Conservation (phyloP, 148 eudicot species). For the Agrostemma githago region DNA sequence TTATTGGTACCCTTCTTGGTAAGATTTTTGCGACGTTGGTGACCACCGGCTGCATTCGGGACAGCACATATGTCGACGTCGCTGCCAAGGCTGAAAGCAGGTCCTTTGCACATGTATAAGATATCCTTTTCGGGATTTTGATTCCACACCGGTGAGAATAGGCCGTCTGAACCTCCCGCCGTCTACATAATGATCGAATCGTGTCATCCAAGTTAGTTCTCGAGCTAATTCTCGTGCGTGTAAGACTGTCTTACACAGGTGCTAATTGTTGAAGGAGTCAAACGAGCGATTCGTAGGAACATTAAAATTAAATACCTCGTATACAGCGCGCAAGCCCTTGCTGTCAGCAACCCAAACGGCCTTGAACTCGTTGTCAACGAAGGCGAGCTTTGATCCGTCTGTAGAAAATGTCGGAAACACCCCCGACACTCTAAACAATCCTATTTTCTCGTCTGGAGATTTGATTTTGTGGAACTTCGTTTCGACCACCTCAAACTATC, state of each 20-base stretch:
- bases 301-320: constrained; percentile 5
- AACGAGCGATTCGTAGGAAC: too few species aligned
- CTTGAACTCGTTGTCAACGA: constrained; percentile 21
- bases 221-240: too few species aligned
- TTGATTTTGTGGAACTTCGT: constrained; percentile 7
- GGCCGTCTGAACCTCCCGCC: neutral
- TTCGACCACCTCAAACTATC: constrained; percentile 9
- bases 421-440: constrained; percentile 13
- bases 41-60: neutral
- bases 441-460: constrained; percentile 1
- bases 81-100: neutral
- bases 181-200: neutral
- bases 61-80: constrained; percentile 1
- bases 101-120: constrained; percentile 9
- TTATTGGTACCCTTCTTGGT: neutral
- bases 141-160: constrained; percentile 19
- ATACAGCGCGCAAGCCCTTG: constrained; percentile 3
- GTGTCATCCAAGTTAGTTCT: neutral
- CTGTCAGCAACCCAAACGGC: constrained; percentile 19
- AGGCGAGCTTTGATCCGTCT: constrained; percentile 15
- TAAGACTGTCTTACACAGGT: too few species aligned
- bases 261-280: too few species aligned
- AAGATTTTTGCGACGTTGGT: neutral
- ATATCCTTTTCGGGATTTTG: constrained; percentile 8
- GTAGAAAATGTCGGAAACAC: constrained; percentile 18